Conservation (phyloP, 495 filamentous ascomycete genomes). For the Neurospora intermedia region DNA sequence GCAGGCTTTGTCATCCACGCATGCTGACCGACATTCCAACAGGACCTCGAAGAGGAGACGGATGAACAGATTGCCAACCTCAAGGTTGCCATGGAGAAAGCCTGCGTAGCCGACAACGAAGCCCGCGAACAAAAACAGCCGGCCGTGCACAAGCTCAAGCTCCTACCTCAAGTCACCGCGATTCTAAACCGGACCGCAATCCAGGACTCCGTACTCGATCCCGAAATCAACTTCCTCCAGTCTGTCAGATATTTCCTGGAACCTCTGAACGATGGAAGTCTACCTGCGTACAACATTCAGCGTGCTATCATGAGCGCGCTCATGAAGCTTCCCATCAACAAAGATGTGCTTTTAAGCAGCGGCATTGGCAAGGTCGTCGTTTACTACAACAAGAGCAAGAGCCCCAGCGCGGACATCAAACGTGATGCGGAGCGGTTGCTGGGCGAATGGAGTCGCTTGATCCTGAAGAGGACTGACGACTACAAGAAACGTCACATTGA, state of each 20-base stretch:
- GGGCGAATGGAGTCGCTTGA: constrained; percentile 93
- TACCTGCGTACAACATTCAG: constrained; percentile 96
- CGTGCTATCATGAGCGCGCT: constrained; percentile 81
- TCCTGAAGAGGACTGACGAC: constrained; percentile 84
- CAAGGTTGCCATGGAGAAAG: constrained; percentile 83
- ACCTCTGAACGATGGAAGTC: constrained; percentile 79
- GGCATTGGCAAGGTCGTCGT: constrained; percentile 92
- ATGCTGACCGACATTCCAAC: constrained; percentile 9
- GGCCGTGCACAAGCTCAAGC: constrained; percentile 84
- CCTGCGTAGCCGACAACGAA: constrained; percentile 74
- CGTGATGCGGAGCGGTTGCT: constrained; percentile 81
- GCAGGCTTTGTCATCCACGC: not conserved
- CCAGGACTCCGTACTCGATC: constrained; percentile 73
- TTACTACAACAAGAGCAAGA: constrained; percentile 93
- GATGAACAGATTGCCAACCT: constrained; percentile 84
- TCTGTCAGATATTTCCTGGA: constrained; percentile 96
- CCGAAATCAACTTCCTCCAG: constrained; percentile 88
- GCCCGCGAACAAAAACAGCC: constrained; percentile 66
- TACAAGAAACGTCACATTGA: constrained; percentile 70
- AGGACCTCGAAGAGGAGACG: constrained; percentile 82
- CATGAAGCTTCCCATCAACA: constrained; percentile 70
- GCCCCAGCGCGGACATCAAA: constrained; percentile 77
- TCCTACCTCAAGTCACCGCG: constrained; percentile 84
- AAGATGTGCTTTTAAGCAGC: constrained; percentile 77
- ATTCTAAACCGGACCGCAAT: constrained; percentile 81